Evolutionary conservation across 2,329 filamentous ascomycete species (phyloP), one percentile per base, ranked within the genome.

Genomic region (Didymella segeticola): DNA sequence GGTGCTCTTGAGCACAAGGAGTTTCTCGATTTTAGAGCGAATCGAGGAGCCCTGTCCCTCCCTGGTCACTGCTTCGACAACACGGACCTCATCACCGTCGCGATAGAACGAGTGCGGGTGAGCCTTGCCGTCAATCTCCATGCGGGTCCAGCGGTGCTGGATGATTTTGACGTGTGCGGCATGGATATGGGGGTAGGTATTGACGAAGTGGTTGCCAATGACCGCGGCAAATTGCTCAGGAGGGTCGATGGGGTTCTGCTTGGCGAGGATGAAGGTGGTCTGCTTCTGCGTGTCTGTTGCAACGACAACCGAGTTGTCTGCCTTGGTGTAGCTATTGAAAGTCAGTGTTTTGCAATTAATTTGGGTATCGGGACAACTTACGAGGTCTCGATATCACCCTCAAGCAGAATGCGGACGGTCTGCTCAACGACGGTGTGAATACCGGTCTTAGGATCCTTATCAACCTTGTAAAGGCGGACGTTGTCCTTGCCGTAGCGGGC

Each of bases 261-360:
- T 97, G 71, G 95, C 93, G 72, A 91, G 89, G 79, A 99, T 92
- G 82, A 95, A 96, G 66, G 70, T 70, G 45, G 78, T 98, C 79
- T 99, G 96, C 82, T 99, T 99, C 80, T 98, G 96, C 22, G 92
- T 93, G 78, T 99, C 95, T 57, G 95, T 99, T 60, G 95, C 92
- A 57, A 99, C 93, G 54, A 99, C 86, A 62, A 96, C 90, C 68
- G 88, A 90, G 83, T 99, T 99, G 81, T 99, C 93, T 67, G 91
- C 93, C 71, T 85, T 77, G 58, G 93, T 99, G 83, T 96, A 99
- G 61, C 91, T 96, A 59, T 30, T 29, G 11, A 7, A 6, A 31
- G 55, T 73, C 52, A 69, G 60, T 47, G 50, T 27, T 23, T 23
- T 49, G 43, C n/a, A 8, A n/a, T 9, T 29, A 15, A 12, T 29